A percentile compares a stretch with the other conserved stretches of the same genome.
phyloP scores from a whole-genome alignment of 2,329 filamentous ascomycete species.

The Apiospora sp. region DNA sequence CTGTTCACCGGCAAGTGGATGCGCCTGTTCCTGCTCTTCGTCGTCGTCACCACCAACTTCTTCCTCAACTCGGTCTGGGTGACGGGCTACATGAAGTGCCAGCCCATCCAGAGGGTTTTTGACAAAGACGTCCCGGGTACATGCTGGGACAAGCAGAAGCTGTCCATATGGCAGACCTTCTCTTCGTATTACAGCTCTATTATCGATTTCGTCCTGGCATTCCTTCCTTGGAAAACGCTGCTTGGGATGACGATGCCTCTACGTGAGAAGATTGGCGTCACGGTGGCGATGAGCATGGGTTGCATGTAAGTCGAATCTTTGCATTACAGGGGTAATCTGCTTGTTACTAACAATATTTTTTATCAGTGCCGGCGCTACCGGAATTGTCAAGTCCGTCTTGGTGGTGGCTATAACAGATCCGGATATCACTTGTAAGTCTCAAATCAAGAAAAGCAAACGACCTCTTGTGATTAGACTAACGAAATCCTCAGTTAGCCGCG shows the following conservation, averaged over 20 bases:
- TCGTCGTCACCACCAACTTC: constrained; percentile 34
- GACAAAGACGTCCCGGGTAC: constrained; percentile 38
- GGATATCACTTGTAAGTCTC: constrained; percentile 40
- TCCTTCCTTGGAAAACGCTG: constrained; percentile 45
- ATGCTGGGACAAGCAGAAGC: constrained; percentile 41
- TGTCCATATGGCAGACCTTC: constrained; percentile 42
- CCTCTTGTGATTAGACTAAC: neutral
- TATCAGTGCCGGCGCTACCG: constrained; percentile 42
- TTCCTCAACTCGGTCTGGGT: constrained; percentile 42
- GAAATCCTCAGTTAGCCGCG: constrained; percentile 36
- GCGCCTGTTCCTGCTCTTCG: constrained; percentile 40
- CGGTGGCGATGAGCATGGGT: constrained; percentile 47
- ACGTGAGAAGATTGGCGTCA: constrained; percentile 45
- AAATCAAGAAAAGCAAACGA: neutral
- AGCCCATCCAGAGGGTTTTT: constrained; percentile 39
- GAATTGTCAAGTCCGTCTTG: constrained; percentile 45
- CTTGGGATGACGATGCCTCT: constrained; percentile 43
- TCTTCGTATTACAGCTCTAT: constrained; percentile 46
- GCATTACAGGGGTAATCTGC: neutral
- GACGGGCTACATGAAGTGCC: constrained; percentile 45
- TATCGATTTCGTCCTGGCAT: constrained; percentile 44
- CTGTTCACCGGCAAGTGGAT: constrained; percentile 35
- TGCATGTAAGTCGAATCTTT: constrained; percentile 38
- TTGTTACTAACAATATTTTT: neutral
- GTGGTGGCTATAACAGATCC: constrained; percentile 42